These are phyloP conservation scores for Pseudoturritis turrita DNA, from an alignment of 345 rosid species.

Conservation along the genomic window DNA sequence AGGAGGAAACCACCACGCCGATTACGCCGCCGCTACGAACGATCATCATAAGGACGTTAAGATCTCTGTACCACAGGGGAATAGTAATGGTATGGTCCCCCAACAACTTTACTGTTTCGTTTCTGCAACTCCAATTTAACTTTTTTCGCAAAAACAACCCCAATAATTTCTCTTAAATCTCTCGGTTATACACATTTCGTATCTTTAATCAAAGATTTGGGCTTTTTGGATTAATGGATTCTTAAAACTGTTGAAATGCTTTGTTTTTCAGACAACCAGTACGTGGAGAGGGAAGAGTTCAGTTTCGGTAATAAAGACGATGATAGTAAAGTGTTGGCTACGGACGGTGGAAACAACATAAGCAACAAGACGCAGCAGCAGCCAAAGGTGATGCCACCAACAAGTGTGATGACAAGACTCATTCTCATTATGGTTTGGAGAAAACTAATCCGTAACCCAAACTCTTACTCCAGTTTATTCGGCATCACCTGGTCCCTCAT, in stretches of 20 bases:
- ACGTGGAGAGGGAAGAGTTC: constrained; percentile 71
- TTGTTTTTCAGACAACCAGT: constrained; percentile 41
- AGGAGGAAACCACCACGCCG: constrained; percentile 23
- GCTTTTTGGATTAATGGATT: not conserved
- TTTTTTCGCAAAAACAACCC: not conserved
- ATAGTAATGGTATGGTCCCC: constrained; percentile 46
- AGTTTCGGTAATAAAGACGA: constrained; percentile 62
- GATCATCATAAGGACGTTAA: constrained; percentile 68
- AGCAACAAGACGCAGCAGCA: constrained; percentile 21
- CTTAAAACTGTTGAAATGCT: not conserved
- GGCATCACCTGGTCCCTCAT: constrained; percentile 92
- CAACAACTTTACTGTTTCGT: not conserved
- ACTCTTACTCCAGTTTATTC: constrained; percentile 90
- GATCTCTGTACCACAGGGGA: constrained; percentile 75
- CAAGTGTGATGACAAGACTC: constrained; percentile 97
- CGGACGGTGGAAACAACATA: constrained; percentile 43
- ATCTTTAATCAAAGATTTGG: not conserved
- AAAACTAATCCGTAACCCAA: constrained; percentile 96
- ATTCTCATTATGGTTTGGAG: constrained; percentile 99
- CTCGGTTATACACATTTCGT: not conserved
- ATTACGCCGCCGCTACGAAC: constrained; percentile 24
- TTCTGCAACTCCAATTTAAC: not conserved
- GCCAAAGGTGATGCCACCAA: constrained; percentile 81
- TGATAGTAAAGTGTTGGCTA: constrained; percentile 47
- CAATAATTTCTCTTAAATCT: not conserved